Evolutionary conservation across 306 rosid genomes (phyloP), one percentile per base, ranked within the genome.

Genomic region (Vachellia collinsii): DNA sequence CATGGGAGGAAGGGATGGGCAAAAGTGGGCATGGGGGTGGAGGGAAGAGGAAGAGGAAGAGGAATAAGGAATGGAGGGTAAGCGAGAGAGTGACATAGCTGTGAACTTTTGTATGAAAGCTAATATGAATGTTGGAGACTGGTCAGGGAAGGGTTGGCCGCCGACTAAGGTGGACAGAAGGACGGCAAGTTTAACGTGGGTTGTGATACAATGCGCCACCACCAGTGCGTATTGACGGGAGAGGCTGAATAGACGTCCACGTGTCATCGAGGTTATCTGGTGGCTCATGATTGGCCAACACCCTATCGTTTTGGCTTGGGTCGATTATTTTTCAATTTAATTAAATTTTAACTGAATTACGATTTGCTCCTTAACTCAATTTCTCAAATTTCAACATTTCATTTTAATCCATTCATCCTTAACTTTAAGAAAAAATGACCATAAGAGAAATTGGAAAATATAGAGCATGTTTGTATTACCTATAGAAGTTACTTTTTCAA

Each of bases 11-110:
- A 63, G 80, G 85, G 82, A 25, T 1, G 88, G 88, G 85, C 88
- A 73, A 85, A 75, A n/a, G 92, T 79, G 88, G 82, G 88, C 98
- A 90, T 92, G 91, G 83, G 87, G 77, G 84, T 42, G 86, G 73
- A 82, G 82, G 88, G 64, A 39, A 77, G 73, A 1, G 3, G 53
- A n/a, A 66, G 82, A 41, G 88, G 65, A 37, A 76, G 74, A 0
- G 9, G 73, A 11, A 62, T 82, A 43, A 37, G 75, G 51, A 14
- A 70, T 34, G 48, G 87, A 72, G 13, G 85, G 58, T 19, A 59
- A 80, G 74, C 86, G 41, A 23, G 88, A 47, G 29, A 88, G 36
- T 1, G 88, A 82, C 97, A 91, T 93, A 80, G 23, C 74, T 5
- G 3, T 54, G 0, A 7, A 22, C 50, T 14, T 25, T 29, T 2